Evolutionary conservation across 257 asterid species (phyloP).

Genomic region (Dorcoceras hygrometricum): DNA sequence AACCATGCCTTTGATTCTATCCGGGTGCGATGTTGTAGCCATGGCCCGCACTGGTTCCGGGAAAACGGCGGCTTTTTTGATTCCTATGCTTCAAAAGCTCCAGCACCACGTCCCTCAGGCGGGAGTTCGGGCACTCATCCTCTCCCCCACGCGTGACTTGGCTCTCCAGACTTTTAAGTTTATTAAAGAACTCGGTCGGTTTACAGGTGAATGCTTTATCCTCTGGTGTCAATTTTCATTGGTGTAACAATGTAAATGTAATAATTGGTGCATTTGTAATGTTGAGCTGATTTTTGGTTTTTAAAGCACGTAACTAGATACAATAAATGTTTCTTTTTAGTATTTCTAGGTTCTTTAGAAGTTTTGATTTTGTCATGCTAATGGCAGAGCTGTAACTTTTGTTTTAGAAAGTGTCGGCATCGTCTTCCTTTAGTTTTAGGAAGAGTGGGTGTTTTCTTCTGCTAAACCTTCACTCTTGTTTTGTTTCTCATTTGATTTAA

Average conservation of each 20-base stretch:
- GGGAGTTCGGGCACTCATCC: conserved; percentile 83
- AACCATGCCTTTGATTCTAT: conserved; percentile 73
- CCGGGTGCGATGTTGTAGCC: conserved; percentile 87
- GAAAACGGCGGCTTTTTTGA: conserved; percentile 83
- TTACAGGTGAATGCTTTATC: conserved; percentile 52
- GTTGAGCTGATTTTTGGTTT: not conserved
- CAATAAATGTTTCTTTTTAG: not conserved
- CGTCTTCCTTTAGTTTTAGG: not conserved
- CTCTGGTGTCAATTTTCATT: not conserved
- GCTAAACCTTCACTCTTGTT: not conserved
- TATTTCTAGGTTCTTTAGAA: not conserved
- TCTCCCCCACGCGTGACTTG: conserved; percentile 90
- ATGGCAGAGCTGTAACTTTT: not conserved
- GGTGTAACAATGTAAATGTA: not conserved
- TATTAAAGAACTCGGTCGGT: conserved; percentile 72
- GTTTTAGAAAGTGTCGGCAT: not conserved
- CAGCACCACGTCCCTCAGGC: conserved; percentile 86
- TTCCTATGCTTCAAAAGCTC: conserved; percentile 93
- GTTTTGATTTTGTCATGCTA: not conserved
- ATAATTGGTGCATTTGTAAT: not conserved
- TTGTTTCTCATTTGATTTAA: not conserved
- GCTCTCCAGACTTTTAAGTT: conserved; percentile 92
- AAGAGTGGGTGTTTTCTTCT: not conserved
- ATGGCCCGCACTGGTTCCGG: conserved; percentile 99
- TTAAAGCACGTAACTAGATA: not conserved